Evolutionary conservation across 2,329 filamentous ascomycete genomes (phyloP), one percentile per base, ranked within the genome.

Genomic region (Cladorrhinum sp.): DNA sequence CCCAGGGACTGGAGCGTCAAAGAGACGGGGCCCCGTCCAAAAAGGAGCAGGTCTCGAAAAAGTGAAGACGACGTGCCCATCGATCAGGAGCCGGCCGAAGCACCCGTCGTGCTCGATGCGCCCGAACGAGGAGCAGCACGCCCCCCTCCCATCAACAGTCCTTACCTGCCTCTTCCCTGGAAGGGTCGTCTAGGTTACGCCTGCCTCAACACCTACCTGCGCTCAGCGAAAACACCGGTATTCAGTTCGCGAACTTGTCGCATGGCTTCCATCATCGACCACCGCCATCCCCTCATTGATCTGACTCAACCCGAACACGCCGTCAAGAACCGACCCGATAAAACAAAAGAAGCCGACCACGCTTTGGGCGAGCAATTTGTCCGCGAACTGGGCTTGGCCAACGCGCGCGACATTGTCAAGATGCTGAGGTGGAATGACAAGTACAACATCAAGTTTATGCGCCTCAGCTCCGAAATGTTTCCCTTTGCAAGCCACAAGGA

Each of bases 401-500:
- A 98, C 73, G 89, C 90, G 1, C 82, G 85, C 45, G 93, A 98
- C 68, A 85, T 97, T 29, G 77, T 83, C 60, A 96, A 96, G 74
- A 91, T 97, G 85, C 70, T 97, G 8, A 83, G 86, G 1, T 98
- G 93, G 93, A 97, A 98, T 70, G 88, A 96, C 65, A 90, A 86
- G 66, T 97, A 93, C 65, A 88, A 89, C 41, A 98, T 98, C 75
- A 93, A 87, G 67, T 97, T 98, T 73, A 85, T 98, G 84, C 85
- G 93, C 1, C 79, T 98, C 20, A 96, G 91, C 67, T 96, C 91
- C 58, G 93, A 97, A 68, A 97, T 97, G 90, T 98, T 98, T 65
- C 93, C 93, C 0, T 97, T 97, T 72, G 93, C 93, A 1, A 96
- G 91, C 65, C 93, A 98, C 69, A 82, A 84, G 23, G 89, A 91